phyloP scores from a whole-genome alignment of 768 basidiomycete species.

The Podaxis mareebaensis region DNA sequence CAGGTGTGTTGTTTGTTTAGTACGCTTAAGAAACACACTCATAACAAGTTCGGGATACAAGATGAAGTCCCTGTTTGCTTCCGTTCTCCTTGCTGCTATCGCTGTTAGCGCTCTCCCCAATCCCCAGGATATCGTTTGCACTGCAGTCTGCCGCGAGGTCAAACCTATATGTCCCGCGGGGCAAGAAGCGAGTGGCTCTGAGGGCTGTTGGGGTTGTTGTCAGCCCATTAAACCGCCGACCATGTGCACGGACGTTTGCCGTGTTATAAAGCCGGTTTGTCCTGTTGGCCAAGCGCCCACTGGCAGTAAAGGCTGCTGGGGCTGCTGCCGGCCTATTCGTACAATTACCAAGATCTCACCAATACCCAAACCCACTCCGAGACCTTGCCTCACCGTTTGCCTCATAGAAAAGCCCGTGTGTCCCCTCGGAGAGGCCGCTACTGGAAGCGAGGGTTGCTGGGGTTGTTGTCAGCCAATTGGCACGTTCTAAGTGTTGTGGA shows the following conservation, averaged over 20 bases:
- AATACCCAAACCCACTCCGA: background rate
- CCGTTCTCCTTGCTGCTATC: conserved; percentile 1
- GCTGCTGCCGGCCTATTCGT: conserved; percentile 5
- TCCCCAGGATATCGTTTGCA: conserved; percentile 1
- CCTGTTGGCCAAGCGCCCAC: background rate
- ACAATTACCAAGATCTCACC: background rate
- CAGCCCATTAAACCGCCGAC: background rate
- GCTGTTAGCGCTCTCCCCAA: conserved; percentile 1
- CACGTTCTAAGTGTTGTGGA: background rate
- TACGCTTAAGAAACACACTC: background rate
- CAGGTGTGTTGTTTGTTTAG: background rate
- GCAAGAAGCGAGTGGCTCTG: background rate
- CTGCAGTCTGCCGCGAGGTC: background rate
- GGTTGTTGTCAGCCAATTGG: conserved; percentile 12
- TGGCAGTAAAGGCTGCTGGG: conserved; percentile 5
- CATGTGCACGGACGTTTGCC: background rate
- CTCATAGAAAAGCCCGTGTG: background rate
- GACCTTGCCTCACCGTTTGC: background rate
- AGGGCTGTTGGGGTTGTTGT: conserved; percentile 15
- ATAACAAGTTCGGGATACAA: background rate
- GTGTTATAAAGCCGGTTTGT: background rate
- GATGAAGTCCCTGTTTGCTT: background rate
- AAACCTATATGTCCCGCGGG: conserved; percentile 8
- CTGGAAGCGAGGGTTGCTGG: conserved; percentile 4
- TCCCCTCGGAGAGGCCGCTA: conserved; percentile 1